Base-by-base conservation (phyloP, 2,329 filamentous ascomycete species). In the Laburnicola sp. region DNA sequence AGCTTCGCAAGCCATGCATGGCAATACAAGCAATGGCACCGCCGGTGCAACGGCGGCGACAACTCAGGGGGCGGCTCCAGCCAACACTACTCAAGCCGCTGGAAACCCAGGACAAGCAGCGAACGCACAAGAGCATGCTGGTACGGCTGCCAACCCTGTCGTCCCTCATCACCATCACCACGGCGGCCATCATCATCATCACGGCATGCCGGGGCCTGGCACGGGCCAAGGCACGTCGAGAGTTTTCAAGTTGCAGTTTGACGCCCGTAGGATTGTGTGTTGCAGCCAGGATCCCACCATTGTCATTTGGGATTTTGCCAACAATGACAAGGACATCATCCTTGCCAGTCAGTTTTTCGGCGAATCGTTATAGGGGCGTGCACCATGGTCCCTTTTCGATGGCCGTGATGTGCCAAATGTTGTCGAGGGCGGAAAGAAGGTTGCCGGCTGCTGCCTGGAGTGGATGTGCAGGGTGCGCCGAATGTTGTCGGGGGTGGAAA, bases 261-360 rank as follows among this genome's bases (percentile, higher is more conserved):
- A 99, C 69, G 89, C 91, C 0, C 83, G 91, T 22, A 86, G 92
- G 63, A 95, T 99, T 60, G 88, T 99, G 48, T 97, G 92, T 76
- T 97, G 93, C 70, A 94, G 89, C 58, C 92, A 97, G 71, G 91
- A 94, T 50, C 86, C 86, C 34, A 85, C 88, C 11, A 97, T 99
- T 66, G 91, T 97, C 0, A 94, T 92, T 0, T 99, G 94, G 94
- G 94, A 99, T 72, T 99, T 97, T 79, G 94, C 91, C 52, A 90
- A 91, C 60, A 87, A 85, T 3, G 92, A 99, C 59, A 74, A 82
- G 48, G 88, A 95, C 61, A 82, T 97, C 46, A 84, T 90, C 48
- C 86, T 89, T 67, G 89, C 87, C 5, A 84, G 85, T 57, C 82
- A 83, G 31, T 95, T 96, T 68, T 96, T 96, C 69, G 85, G 80